phyloP scores from a whole-genome alignment of 257 asterid species.

The Fraxinus excelsior region DNA sequence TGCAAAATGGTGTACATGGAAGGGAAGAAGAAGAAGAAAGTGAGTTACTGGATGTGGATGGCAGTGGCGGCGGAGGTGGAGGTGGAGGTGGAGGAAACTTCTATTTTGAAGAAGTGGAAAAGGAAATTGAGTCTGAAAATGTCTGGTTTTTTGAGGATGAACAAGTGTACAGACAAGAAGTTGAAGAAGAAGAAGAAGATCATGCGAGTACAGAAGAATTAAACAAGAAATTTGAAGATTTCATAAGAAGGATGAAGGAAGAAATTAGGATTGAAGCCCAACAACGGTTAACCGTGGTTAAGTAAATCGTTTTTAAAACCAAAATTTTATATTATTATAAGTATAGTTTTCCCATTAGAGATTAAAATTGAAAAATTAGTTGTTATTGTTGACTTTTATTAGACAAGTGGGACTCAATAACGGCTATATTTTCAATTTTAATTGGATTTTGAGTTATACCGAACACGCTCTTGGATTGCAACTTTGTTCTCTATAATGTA shows the following conservation, averaged over 20 bases:
- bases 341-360: not conserved
- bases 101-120: constrained; percentile 7
- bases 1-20: not conserved
- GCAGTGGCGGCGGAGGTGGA: constrained; percentile 9
- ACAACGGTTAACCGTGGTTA: constrained; percentile 8
- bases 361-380: too few species aligned
- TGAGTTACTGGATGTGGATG: not conserved
- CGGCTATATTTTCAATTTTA: too few species aligned
- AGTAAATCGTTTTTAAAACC: not conserved
- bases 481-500: not conserved
- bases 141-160: constrained; percentile 24
- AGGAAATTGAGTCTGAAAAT: constrained; percentile 4
- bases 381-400: too few species aligned
- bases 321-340: not conserved
- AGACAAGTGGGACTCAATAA: too few species aligned
- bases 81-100: not conserved
- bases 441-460: too few species aligned
- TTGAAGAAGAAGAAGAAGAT: not conserved
- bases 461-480: not conserved
- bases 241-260: constrained; percentile 51
- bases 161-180: not conserved
- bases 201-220: constrained; percentile 39
- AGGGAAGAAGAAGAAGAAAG: not conserved
- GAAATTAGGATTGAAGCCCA: constrained; percentile 37
- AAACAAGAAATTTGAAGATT: constrained; percentile 48